Base-by-base conservation (phyloP, 306 rosid species). In the Fragaria vesca region DNA sequence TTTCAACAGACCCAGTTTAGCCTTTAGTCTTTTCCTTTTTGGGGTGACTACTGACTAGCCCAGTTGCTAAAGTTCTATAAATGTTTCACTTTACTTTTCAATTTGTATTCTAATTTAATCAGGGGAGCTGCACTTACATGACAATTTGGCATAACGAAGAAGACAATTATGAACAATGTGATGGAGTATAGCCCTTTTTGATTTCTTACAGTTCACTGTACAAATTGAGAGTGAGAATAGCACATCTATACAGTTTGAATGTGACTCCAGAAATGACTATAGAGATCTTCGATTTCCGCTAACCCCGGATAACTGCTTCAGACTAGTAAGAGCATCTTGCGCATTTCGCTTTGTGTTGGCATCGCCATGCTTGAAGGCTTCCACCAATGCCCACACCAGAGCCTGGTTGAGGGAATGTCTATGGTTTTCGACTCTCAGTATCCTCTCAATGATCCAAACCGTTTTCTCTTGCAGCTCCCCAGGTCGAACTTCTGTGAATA, bases 381-480 rank as follows among this genome's bases (percentile, higher is more conserved):
- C 91, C 51, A 88, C 86, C 79, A 88, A 76, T 61, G 87, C 83
- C 81, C 87, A 76, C 18, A 88, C 86, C 40, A 88, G 78, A 79
- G 89, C 12, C 60, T 88, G 91, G 72, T 88, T 83, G 20, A 85
- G 83, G n/a, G 83, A 84, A 36, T 83, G 83, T 40, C 42, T 79
- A 46, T 73, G 87, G 69, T 74, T 85, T 43, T 88, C 91, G 43
- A 71, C 86, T 83, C 91, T 81, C 78, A 83, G n/a, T 51, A 83
- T 76, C 74, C 74, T 88, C 83, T 88, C 89, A 69, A 85, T 74
- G 62, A 88, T 85, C 91, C 91, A 81, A 72, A 78, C 28, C 17
- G 86, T 71, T 83, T 78, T 85, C 85, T 87, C 90, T 48, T 87
- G 90, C 78, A 87, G 87, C 71, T 84, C 90, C 18, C 80, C 85